Conservation (phyloP, 148 eudicot genomes). For the Chenopodium berlandieri region DNA sequence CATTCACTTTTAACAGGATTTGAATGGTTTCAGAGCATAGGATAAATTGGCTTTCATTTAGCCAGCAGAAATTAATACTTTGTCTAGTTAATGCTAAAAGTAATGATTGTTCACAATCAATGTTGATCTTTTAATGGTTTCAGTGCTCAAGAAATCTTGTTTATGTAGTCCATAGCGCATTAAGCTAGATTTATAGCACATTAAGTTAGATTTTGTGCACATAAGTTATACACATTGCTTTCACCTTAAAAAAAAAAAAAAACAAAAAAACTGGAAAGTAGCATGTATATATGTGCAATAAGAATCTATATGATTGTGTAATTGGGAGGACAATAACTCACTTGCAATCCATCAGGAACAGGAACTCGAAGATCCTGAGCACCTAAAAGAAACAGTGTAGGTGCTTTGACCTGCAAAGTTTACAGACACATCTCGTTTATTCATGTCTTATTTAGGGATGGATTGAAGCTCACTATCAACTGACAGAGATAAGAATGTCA, state of each 20-base stretch:
- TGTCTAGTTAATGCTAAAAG: no score
- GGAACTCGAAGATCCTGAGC: conserved; percentile 92
- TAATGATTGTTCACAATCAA: neutral
- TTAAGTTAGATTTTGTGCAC: no score
- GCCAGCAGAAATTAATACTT: neutral
- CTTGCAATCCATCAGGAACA: conserved; percentile 70
- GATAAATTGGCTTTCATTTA: neutral
- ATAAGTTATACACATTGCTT: no score
- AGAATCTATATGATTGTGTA: neutral
- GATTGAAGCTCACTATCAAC: no score
- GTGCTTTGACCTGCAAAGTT: conserved; percentile 78
- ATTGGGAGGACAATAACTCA: conserved; percentile 29
- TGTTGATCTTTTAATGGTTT: no score
- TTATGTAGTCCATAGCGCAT: no score
- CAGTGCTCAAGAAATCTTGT: no score
- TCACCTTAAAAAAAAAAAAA: neutral
- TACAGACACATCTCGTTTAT: neutral
- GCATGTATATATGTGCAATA: neutral
- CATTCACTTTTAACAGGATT: neutral
- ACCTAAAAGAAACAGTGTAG: conserved; percentile 76
- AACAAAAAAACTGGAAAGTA: neutral
- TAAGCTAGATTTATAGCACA: no score
- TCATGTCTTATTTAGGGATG: neutral
- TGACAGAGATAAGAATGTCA: no score
- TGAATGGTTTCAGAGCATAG: no score